Evolutionary conservation across 1,284 basidiomycete genomes (phyloP).

Genomic region (Fomitiporia mediterranea): DNA sequence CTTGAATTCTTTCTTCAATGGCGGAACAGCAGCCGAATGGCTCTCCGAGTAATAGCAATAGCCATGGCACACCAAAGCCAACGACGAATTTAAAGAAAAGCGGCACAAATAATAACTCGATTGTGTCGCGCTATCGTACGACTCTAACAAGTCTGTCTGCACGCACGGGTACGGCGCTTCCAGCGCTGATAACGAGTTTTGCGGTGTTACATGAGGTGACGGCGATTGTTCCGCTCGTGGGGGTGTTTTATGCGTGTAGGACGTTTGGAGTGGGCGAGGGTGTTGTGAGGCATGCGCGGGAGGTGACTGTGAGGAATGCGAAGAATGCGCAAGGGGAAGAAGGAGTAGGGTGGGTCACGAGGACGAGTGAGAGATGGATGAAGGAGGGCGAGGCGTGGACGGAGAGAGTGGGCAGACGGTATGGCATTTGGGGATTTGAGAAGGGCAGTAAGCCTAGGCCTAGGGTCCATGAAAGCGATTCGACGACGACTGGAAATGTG

Average conservation of each 20-base stretch:
- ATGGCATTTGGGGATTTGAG: conserved; percentile 79
- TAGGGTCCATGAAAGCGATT: conserved; percentile 19
- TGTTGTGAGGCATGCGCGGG: conserved; percentile 43
- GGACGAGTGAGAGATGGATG: conserved; percentile 53
- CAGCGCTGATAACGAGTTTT: conserved; percentile 78
- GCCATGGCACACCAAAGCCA: no score
- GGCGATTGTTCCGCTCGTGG: conserved; percentile 72
- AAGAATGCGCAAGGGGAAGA: background rate
- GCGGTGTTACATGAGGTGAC: conserved; percentile 85
- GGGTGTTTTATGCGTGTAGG: conserved; percentile 71
- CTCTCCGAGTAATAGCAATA: no score
- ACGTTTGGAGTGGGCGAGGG: conserved; percentile 68
- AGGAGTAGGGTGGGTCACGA: conserved; percentile 33
- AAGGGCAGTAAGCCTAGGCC: conserved; percentile 37
- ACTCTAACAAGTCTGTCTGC: conserved; percentile 53
- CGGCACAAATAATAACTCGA: background rate
- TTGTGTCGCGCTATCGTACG: conserved; percentile 41
- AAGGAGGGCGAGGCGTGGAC: conserved; percentile 72
- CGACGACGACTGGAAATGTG: conserved; percentile 23
- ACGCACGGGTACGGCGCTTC: conserved; percentile 66
- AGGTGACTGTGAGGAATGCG: background rate
- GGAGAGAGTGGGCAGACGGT: conserved; percentile 67
- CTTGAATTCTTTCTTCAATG: no score
- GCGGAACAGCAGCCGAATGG: no score
- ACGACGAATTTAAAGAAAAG: background rate